These are phyloP conservation scores for Fusarium sp. DNA, from an alignment of 2,329 filamentous ascomycete species.

Conservation along the genomic window DNA sequence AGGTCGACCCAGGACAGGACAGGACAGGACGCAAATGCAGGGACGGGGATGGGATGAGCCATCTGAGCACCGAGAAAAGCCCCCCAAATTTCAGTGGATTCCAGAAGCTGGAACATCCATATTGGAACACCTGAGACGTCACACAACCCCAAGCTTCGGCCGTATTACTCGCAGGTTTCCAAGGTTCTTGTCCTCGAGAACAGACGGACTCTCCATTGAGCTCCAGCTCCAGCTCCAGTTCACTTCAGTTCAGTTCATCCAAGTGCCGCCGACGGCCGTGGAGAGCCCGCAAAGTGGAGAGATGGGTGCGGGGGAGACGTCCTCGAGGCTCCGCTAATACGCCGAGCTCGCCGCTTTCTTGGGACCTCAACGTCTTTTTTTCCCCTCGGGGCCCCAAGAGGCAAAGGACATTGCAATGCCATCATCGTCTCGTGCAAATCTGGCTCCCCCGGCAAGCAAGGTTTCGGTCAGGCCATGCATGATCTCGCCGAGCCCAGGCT, in stretches of 20 bases:
- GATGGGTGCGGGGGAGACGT: constrained; percentile 41
- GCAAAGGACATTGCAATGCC: constrained; percentile 9
- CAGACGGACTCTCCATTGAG: neutral
- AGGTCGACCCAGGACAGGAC: neutral
- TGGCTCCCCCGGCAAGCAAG: constrained; percentile 16
- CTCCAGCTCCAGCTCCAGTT: neutral
- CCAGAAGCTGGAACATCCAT: neutral
- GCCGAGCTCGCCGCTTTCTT: constrained; percentile 36
- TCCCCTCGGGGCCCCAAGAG: neutral
- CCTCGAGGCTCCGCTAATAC: constrained; percentile 42
- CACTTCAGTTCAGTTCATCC: constrained; percentile 3
- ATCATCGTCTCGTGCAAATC: constrained; percentile 17
- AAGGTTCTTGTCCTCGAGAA: neutral
- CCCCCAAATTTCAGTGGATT: constrained; percentile 31
- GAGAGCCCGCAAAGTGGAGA: constrained; percentile 36
- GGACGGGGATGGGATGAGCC: constrained; percentile 5
- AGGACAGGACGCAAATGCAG: neutral
- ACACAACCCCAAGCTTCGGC: neutral
- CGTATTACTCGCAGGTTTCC: neutral
- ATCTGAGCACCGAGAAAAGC: constrained; percentile 20
- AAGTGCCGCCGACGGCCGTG: constrained; percentile 37
- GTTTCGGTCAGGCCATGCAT: constrained; percentile 38
- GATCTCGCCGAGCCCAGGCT: constrained; percentile 33
- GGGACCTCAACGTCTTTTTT: constrained; percentile 28
- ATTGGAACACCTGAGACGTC: neutral